These are phyloP conservation scores for Botryosphaeria agaves DNA, from an alignment of 2,329 filamentous ascomycete genomes.

Conservation along the genomic window DNA sequence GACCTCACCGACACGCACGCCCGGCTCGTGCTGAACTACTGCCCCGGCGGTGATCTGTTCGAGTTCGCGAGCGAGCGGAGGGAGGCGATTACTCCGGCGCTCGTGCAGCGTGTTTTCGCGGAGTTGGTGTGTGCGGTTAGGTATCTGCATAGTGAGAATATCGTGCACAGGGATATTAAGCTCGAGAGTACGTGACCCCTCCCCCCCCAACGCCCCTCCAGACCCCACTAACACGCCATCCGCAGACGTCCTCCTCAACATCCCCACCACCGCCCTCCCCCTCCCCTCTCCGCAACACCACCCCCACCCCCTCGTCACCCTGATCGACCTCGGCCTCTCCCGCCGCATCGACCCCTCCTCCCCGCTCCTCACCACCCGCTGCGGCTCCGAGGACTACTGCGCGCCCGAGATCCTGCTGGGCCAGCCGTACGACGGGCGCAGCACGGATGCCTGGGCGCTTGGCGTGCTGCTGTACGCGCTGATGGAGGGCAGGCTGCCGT, in stretches of 20 bases:
- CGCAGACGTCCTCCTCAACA: constrained; percentile 49
- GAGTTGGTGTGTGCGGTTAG: constrained; percentile 73
- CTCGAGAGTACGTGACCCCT: constrained; percentile 60
- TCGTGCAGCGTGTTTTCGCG: constrained; percentile 75
- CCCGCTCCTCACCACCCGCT: constrained; percentile 80
- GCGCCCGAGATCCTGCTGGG: constrained; percentile 94
- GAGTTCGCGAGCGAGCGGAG: constrained; percentile 67
- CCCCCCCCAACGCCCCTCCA: constrained; percentile 51
- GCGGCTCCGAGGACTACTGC: constrained; percentile 92
- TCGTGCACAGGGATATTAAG: constrained; percentile 96
- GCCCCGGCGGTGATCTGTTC: constrained; percentile 86
- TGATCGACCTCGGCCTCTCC: constrained; percentile 84
- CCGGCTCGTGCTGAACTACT: constrained; percentile 77
- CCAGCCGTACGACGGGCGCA: constrained; percentile 80
- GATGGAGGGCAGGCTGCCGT: constrained; percentile 82
- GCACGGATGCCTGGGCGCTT: constrained; percentile 87
- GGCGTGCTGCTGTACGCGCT: constrained; percentile 87
- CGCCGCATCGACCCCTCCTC: constrained; percentile 66
- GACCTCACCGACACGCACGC: constrained; percentile 69
- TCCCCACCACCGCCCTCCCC: constrained; percentile 51
- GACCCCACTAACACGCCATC: constrained; percentile 14
- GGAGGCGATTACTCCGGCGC: constrained; percentile 44
- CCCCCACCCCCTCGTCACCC: constrained; percentile 66
- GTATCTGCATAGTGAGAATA: constrained; percentile 70
- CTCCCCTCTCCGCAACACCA: constrained; percentile 54